phyloP scores from a whole-genome alignment of 108 stramenopile species.

The Cylindrotheca closterium region DNA sequence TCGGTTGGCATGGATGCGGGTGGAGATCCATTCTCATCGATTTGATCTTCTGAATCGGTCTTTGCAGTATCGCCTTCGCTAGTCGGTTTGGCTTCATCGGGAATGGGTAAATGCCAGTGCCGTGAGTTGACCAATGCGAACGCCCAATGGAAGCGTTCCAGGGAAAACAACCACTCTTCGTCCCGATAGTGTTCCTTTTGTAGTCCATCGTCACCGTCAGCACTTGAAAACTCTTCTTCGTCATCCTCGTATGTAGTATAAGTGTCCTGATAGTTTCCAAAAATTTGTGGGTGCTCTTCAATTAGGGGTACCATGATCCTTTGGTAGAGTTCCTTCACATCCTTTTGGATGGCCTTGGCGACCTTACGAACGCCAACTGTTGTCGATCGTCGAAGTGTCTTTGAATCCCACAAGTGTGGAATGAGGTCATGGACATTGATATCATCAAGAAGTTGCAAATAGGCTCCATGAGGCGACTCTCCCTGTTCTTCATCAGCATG shows the following conservation, averaged over 20 bases:
- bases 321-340: slow-evolving; percentile 72
- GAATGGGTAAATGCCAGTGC: slow-evolving; percentile 76
- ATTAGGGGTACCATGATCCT: slow-evolving; percentile 49
- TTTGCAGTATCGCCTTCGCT: neutral
- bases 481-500: slow-evolving; percentile 17
- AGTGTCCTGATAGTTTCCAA: slow-evolving; percentile 32
- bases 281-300: slow-evolving; percentile 50
- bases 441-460: slow-evolving; percentile 51
- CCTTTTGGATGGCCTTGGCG: slow-evolving; percentile 56
- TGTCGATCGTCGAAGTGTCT: slow-evolving; percentile 31
- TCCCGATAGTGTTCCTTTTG: neutral
- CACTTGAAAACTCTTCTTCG: neutral
- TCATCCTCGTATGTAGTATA: neutral
- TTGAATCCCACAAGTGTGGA: slow-evolving; percentile 69
- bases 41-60: neutral
- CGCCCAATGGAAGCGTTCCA: slow-evolving; percentile 77
- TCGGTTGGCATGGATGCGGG: slow-evolving; percentile 55
- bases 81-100: slow-evolving; percentile 5
- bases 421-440: slow-evolving; percentile 41
- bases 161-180: slow-evolving; percentile 67
- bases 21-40: slow-evolving; percentile 18
- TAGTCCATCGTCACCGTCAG: slow-evolving; percentile 7
- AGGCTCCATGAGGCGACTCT: slow-evolving; percentile 50
- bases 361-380: slow-evolving; percentile 44
- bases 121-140: slow-evolving; percentile 86